Percentiles rank a stretch among this genome's conserved stretches.
phyloP scores from a whole-genome alignment of 768 basidiomycete genomes.

The Tricholoma matsutake region DNA sequence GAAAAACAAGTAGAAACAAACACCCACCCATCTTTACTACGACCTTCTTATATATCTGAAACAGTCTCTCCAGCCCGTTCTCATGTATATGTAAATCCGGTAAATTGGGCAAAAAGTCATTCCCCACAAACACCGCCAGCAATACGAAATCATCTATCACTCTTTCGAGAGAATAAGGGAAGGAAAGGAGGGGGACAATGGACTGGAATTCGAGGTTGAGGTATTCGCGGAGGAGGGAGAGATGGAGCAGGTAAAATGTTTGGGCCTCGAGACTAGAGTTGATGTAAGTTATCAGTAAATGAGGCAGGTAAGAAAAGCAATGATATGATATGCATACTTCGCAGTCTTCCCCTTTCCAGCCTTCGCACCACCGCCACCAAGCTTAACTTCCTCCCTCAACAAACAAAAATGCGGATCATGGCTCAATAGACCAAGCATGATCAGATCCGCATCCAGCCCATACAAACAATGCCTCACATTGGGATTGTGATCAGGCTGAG shows the following conservation, averaged over 20 bases:
- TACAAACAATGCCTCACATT: constrained; percentile 98
- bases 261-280: constrained; percentile 59
- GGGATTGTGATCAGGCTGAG: constrained; percentile 94
- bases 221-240: constrained; percentile 95
- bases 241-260: constrained; percentile 93
- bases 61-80: constrained; percentile 89
- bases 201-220: constrained; percentile 91
- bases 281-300: background rate
- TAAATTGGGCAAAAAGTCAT: constrained; percentile 95
- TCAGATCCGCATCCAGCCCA: constrained; percentile 95
- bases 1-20: background rate
- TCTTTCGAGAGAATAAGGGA: constrained; percentile 86
- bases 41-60: constrained; percentile 93
- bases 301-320: background rate
- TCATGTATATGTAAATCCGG: constrained; percentile 98
- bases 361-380: constrained; percentile 66
- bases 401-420: constrained; percentile 99
- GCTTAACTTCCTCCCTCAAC: constrained; percentile 96
- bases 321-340: constrained; percentile 25
- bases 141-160: constrained; percentile 98
- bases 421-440: constrained; percentile 95
- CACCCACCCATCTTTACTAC: constrained; percentile 68
- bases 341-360: constrained; percentile 63
- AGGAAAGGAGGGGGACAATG: constrained; percentile 63
- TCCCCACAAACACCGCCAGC: constrained; percentile 95